Evolutionary conservation across 345 rosid genomes (phyloP).

Genomic region (Balakata baccata): DNA sequence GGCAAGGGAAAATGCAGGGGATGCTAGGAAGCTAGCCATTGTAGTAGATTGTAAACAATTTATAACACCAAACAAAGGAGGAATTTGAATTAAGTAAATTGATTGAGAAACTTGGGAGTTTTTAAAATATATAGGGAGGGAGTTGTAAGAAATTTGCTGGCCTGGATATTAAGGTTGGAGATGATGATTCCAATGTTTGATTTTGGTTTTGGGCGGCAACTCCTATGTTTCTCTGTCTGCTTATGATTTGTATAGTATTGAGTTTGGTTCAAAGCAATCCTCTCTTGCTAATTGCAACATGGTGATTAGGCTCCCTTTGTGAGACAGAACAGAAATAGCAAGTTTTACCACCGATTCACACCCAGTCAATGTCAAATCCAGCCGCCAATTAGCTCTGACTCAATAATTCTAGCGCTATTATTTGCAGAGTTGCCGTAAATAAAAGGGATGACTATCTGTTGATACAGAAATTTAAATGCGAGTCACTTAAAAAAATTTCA

Average conservation of each 20-base stretch:
- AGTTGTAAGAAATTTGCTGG: not conserved
- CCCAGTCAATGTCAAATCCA: no score
- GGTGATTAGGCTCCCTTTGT: no score
- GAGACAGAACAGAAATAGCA: no score
- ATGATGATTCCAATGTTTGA: constrained; percentile 27
- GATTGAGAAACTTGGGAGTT: constrained; percentile 3
- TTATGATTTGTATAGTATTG: constrained; percentile 19
- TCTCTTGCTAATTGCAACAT: not conserved
- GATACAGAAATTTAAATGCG: no score
- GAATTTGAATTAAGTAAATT: not conserved
- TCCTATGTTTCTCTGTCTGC: constrained; percentile 18
- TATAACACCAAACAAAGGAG: not conserved
- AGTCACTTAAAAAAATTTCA: no score
- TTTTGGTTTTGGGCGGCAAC: constrained; percentile 27
- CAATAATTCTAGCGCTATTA: no score
- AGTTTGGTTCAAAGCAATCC: constrained; percentile 1
- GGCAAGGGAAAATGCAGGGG: constrained; percentile 25
- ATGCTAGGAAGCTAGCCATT: constrained; percentile 38
- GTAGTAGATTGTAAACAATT: not conserved
- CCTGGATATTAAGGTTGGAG: constrained; percentile 11
- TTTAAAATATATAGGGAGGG: constrained; percentile 16
- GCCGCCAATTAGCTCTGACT: no score
- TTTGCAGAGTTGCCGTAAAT: no score
- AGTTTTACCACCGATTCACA: no score
- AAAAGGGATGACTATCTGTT: no score